Conservation (phyloP, 306 rosid species). For the Glycine latifolia region DNA sequence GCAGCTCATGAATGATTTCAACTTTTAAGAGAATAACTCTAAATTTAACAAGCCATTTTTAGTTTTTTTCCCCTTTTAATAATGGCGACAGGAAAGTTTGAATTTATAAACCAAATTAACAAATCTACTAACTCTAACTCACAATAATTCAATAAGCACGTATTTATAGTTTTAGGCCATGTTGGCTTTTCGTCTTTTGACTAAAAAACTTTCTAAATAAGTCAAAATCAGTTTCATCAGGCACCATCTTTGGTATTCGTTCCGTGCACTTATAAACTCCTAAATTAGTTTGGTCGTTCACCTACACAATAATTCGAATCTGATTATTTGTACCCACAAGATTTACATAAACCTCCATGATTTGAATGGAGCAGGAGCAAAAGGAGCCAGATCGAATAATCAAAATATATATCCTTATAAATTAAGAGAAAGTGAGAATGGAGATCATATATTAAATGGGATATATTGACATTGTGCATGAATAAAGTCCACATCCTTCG, state of each 20-base stretch:
- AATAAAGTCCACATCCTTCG: slow-evolving; percentile 42
- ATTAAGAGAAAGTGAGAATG: neutral
- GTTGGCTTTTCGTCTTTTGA: slow-evolving; percentile 29
- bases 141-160: neutral
- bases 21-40: neutral
- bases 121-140: slow-evolving; percentile 23
- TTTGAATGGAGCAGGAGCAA: slow-evolving; percentile 47
- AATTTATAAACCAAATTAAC: slow-evolving; percentile 17
- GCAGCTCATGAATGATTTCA: neutral
- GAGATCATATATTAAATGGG: slow-evolving; percentile 18
- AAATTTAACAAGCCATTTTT: neutral
- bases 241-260: slow-evolving; percentile 45
- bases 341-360: slow-evolving; percentile 41
- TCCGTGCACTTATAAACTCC: slow-evolving; percentile 27
- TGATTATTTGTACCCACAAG: slow-evolving; percentile 14
- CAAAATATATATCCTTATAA: neutral
- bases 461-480: slow-evolving; percentile 30
- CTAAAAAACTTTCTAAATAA: slow-evolving; percentile 21
- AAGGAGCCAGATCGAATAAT: neutral
- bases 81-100: neutral
- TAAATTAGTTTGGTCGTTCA: slow-evolving; percentile 58
- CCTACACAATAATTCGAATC: slow-evolving; percentile 51
- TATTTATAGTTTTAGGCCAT: neutral
- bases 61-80: neutral
- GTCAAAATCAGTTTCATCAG: slow-evolving; percentile 30